A percentile compares a stretch with the other conserved stretches of the same genome.
phyloP scores from a whole-genome alignment of 257 asterid genomes.

The Cordia subcordata region DNA sequence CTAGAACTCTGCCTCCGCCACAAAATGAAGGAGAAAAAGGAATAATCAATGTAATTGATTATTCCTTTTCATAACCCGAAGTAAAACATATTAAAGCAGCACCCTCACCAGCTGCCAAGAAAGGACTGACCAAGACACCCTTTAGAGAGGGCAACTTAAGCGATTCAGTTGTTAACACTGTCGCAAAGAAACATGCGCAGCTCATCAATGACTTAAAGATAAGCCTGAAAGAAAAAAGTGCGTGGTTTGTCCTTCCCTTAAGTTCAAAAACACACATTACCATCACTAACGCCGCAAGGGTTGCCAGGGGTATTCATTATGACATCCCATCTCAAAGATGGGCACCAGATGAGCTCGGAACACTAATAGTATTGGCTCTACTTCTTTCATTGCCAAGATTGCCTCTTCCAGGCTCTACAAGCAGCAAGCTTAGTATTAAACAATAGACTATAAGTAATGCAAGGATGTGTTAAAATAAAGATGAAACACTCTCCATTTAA shows the following conservation, averaged over 20 bases:
- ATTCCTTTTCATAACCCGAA: not conserved
- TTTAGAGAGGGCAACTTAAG: constrained; percentile 23
- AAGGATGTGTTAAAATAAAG: not conserved
- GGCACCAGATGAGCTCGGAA: constrained; percentile 37
- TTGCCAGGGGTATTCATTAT: constrained; percentile 31
- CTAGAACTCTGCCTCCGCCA: too few relatives aligned
- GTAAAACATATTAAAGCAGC: constrained; percentile 1
- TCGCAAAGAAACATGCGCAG: constrained; percentile 5
- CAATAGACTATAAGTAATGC: not conserved
- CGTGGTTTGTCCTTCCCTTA: too few relatives aligned
- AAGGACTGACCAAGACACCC: constrained; percentile 33
- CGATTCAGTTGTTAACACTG: constrained; percentile 55
- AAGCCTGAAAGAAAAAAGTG: not conserved
- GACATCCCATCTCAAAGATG: constrained; percentile 67
- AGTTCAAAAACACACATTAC: constrained; percentile 19
- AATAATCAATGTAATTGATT: too few relatives aligned
- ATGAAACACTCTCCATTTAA: too few relatives aligned
- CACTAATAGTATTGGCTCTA: constrained; percentile 54
- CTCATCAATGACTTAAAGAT: not conserved
- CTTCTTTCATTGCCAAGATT: constrained; percentile 64
- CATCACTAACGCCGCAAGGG: constrained; percentile 15
- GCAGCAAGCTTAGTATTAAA: not conserved
- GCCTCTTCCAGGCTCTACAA: constrained; percentile 86
- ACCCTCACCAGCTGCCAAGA: constrained; percentile 47
- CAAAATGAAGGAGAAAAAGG: too few relatives aligned